Evolutionary conservation across 805 yeast genomes (phyloP).

Genomic region (Kluyveromyces starmeri): DNA sequence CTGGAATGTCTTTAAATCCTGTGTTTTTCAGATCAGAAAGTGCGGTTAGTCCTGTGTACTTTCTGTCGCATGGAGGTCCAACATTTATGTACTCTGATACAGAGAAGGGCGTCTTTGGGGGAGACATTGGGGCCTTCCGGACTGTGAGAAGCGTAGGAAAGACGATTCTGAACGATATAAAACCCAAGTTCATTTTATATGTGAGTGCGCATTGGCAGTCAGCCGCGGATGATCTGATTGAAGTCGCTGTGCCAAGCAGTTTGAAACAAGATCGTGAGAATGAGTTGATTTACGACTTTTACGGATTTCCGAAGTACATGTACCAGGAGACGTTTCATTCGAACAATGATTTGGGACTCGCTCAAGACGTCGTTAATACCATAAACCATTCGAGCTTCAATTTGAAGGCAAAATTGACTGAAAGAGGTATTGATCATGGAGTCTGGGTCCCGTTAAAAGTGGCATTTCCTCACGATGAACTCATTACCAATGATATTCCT

Average conservation of each 20-base stretch:
- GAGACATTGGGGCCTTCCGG: slow-evolving; percentile 52
- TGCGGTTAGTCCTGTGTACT: slow-evolving; percentile 45
- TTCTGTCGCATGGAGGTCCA: slow-evolving; percentile 81
- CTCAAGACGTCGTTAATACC: slow-evolving; percentile 20
- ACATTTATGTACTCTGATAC: slow-evolving; percentile 55
- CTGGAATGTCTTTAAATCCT: not conserved
- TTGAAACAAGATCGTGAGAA: slow-evolving; percentile 33
- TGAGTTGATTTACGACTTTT: slow-evolving; percentile 62
- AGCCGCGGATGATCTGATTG: slow-evolving; percentile 32
- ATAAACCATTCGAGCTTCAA: slow-evolving; percentile 4
- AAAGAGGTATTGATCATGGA: slow-evolving; percentile 74
- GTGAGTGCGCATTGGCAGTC: slow-evolving; percentile 80
- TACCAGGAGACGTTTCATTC: slow-evolving; percentile 57
- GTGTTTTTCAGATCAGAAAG: no score
- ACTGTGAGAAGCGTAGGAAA: slow-evolving; percentile 42
- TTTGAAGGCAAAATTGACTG: slow-evolving; percentile 34
- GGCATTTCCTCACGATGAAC: slow-evolving; percentile 37
- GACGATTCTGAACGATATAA: slow-evolving; percentile 37
- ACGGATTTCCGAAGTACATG: slow-evolving; percentile 59
- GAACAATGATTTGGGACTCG: slow-evolving; percentile 34
- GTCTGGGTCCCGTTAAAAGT: slow-evolving; percentile 74
- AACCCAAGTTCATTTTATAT: slow-evolving; percentile 58
- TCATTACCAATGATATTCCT: slow-evolving; percentile 30
- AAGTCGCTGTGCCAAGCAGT: slow-evolving; percentile 38
- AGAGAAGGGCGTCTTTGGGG: slow-evolving; percentile 31